Conservation (phyloP, 225 moss, liverwort and hornwort genomes). For the Bryoerythrophyllum caledonicum region DNA sequence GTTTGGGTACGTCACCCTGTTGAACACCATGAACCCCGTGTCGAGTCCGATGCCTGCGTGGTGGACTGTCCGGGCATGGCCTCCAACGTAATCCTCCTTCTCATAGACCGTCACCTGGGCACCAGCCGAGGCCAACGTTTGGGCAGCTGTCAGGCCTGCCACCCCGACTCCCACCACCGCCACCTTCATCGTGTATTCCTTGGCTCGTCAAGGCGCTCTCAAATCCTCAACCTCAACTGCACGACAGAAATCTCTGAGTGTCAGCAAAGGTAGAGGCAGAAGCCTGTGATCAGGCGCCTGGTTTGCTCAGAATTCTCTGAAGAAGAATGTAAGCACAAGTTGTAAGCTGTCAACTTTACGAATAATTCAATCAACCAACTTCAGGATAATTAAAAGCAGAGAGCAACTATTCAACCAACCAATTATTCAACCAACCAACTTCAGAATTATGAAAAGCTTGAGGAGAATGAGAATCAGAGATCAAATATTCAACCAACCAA, state of each 20-base stretch:
- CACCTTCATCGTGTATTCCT: slow-evolving; percentile 50
- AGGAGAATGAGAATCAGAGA: too few species aligned
- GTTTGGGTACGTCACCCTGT: slow-evolving; percentile 79
- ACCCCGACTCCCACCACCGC: slow-evolving; percentile 77
- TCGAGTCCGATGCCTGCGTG: slow-evolving; percentile 68
- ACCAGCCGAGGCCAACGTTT: slow-evolving; percentile 63
- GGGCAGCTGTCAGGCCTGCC: slow-evolving; percentile 71
- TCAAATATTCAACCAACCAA: too few species aligned
- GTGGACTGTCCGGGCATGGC: slow-evolving; percentile 72
- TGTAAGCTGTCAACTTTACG: background rate
- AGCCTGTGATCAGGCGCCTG: background rate
- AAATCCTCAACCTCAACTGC: slow-evolving; percentile 10
- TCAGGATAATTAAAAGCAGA: too few species aligned
- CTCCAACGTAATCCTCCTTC: slow-evolving; percentile 66
- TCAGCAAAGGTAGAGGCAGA: background rate
- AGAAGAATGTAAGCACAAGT: background rate
- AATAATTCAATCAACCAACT: too few species aligned
- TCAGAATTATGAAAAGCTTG: too few species aligned
- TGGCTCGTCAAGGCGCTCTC: background rate
- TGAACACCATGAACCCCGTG: slow-evolving; percentile 87
- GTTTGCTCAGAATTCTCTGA: background rate
- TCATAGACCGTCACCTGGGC: slow-evolving; percentile 64
- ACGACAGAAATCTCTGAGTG: background rate
- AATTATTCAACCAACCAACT: too few species aligned
- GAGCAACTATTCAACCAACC: too few species aligned